Percentiles rank a stretch among this genome's conserved stretches.
Evolutionary conservation across 192 early-diverging fungal genomes (phyloP).

Genomic region (Backusella circina): DNA sequence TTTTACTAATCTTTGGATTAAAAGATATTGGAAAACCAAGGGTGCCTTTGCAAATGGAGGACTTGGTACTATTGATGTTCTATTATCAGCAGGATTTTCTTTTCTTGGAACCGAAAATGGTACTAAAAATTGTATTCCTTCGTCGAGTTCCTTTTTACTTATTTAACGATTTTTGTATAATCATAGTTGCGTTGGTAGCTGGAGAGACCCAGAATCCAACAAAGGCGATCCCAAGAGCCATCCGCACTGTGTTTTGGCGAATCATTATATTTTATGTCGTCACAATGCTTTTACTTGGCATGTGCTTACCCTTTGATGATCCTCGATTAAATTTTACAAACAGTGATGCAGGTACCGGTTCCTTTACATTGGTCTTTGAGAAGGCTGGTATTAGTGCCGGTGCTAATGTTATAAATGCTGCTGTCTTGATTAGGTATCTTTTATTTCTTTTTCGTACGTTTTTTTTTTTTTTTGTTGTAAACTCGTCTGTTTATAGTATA

Average conservation of each 20-base stretch:
- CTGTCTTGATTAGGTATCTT: conserved; percentile 41
- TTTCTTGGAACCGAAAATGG: conserved; percentile 81
- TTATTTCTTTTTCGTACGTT: background rate
- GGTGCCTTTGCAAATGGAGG: conserved; percentile 54
- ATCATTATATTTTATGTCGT: conserved; percentile 78
- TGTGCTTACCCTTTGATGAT: conserved; percentile 66
- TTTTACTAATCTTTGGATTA: background rate
- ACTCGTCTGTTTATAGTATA: conserved; percentile 20
- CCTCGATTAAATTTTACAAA: conserved; percentile 40
- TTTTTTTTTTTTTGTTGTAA: no score
- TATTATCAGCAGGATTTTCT: conserved; percentile 76
- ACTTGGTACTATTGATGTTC: conserved; percentile 61
- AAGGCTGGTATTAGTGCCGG: conserved; percentile 55
- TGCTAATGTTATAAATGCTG: conserved; percentile 64
- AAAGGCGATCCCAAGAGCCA: conserved; percentile 67
- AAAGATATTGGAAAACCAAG: conserved; percentile 66
- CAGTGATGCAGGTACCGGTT: conserved; percentile 49
- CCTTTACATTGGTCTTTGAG: conserved; percentile 63
- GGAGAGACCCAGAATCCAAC: conserved; percentile 85
- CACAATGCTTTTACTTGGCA: conserved; percentile 75
- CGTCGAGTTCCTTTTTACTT: no score
- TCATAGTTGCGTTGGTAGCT: conserved; percentile 82
- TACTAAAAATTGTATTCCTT: no score
- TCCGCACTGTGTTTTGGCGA: conserved; percentile 80
- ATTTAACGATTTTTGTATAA: no score